Evolutionary conservation across 2,329 filamentous ascomycete species (phyloP).

Genomic region (Arthroderma sp.): DNA sequence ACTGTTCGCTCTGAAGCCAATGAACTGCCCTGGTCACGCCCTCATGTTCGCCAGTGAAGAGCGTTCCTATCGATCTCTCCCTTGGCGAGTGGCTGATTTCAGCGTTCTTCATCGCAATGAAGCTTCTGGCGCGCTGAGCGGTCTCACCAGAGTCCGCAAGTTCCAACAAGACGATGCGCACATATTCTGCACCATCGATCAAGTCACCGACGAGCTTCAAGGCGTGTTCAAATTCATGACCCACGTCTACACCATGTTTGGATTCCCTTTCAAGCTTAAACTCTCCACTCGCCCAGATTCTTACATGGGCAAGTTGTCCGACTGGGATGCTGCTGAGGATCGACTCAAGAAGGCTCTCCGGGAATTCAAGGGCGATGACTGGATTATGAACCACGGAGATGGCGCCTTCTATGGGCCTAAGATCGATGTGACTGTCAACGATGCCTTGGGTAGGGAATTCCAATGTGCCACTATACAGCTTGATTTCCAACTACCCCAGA

Average conservation of each 20-base stretch:
- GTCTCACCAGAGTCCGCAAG: conserved; percentile 78
- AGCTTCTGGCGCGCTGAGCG: conserved; percentile 78
- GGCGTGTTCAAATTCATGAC: conserved; percentile 78
- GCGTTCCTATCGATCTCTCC: conserved; percentile 78
- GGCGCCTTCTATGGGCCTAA: conserved; percentile 98
- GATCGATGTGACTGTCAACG: conserved; percentile 90
- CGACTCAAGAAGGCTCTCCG: conserved; percentile 69
- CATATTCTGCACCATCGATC: conserved; percentile 81
- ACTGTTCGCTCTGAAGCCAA: conserved; percentile 74
- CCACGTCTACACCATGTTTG: conserved; percentile 67
- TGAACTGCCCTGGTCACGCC: conserved; percentile 97
- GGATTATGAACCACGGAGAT: conserved; percentile 88
- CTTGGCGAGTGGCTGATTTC: conserved; percentile 88
- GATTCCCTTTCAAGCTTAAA: conserved; percentile 86
- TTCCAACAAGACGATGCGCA: conserved; percentile 97
- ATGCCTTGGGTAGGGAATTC: conserved; percentile 71
- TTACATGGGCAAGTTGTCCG: conserved; percentile 71
- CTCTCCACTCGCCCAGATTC: conserved; percentile 85
- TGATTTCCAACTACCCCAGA: conserved; percentile 72
- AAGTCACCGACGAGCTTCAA: conserved; percentile 62
- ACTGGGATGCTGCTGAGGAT: conserved; percentile 78
- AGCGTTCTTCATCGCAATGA: conserved; percentile 93
- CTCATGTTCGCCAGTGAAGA: conserved; percentile 73
- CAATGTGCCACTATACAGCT: conserved; percentile 92
- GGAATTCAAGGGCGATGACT: conserved; percentile 60